A percentile compares a stretch with the other conserved stretches of the same genome.
Conservation (phyloP, 2,329 filamentous ascomycete genomes). For the Diaporthe sp. region DNA sequence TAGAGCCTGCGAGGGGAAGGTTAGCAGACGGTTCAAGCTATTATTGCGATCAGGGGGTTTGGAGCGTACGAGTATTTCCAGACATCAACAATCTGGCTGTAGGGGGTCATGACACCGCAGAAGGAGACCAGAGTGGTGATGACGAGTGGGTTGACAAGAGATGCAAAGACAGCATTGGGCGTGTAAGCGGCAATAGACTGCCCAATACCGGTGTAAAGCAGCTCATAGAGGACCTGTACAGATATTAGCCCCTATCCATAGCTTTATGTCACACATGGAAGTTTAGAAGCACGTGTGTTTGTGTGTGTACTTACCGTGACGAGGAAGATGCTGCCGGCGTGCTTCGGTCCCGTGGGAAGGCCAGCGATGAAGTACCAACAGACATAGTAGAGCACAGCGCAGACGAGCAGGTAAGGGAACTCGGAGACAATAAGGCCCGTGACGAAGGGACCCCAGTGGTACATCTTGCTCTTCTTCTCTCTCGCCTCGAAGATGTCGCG, state of each 20-base stretch:
- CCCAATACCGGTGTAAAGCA: slow-evolving; percentile 69
- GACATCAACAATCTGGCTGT: slow-evolving; percentile 68
- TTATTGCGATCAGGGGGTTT: no score
- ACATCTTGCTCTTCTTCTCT: slow-evolving; percentile 72
- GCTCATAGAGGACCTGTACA: slow-evolving; percentile 63
- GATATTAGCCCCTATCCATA: background rate
- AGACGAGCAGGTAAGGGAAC: slow-evolving; percentile 56
- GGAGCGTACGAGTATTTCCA: slow-evolving; percentile 72
- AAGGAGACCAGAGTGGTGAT: slow-evolving; percentile 71
- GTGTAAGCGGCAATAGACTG: slow-evolving; percentile 72
- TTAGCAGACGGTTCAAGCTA: background rate
- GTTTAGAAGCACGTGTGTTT: no score
- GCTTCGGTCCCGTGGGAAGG: slow-evolving; percentile 47
- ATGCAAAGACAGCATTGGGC: slow-evolving; percentile 69
- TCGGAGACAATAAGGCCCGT: slow-evolving; percentile 61
- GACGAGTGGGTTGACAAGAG: slow-evolving; percentile 66
- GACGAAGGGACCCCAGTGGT: slow-evolving; percentile 68
- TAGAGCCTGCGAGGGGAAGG: slow-evolving; percentile 52
- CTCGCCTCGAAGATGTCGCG: slow-evolving; percentile 67
- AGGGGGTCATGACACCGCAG: slow-evolving; percentile 80
- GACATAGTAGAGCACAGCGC: slow-evolving; percentile 57
- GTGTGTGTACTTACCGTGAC: slow-evolving; percentile 59
- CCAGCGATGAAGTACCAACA: slow-evolving; percentile 71
- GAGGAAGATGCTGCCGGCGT: slow-evolving; percentile 58
- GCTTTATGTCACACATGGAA: background rate